Conservation (phyloP, 768 basidiomycete genomes). For the Suillus placidus region DNA sequence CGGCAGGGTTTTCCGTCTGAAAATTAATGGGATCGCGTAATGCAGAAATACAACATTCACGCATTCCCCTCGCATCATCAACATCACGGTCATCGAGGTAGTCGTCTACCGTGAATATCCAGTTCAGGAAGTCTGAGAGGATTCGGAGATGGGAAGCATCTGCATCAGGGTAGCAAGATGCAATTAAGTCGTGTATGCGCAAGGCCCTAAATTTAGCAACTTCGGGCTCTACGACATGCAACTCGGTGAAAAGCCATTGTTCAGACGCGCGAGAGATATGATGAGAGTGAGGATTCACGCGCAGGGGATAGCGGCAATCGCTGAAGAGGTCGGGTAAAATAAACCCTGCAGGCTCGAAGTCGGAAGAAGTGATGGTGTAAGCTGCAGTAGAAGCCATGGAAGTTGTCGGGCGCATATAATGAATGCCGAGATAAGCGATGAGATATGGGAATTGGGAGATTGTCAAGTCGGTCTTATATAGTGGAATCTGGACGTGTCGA, state of each 20-base stretch:
- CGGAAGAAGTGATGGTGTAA: not conserved
- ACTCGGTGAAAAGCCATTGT: not conserved
- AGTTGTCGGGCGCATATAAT: not conserved
- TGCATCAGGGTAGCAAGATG: conserved; percentile 58
- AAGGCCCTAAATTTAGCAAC: conserved; percentile 44
- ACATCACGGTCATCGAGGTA: conserved; percentile 21
- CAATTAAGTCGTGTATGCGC: conserved; percentile 61
- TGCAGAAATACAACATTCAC: conserved; percentile 30
- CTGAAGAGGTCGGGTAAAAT: not conserved
- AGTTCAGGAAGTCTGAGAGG: conserved; percentile 67
- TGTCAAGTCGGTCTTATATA: not conserved
- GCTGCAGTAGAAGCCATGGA: not conserved
- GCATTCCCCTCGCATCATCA: conserved; percentile 31
- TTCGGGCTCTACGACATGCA: conserved; percentile 5
- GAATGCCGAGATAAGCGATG: no score
- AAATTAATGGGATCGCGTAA: conserved; percentile 31
- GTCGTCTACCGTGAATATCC: conserved; percentile 44
- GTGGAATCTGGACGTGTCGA: no score
- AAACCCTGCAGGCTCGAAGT: not conserved
- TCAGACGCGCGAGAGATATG: not conserved
- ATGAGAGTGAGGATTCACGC: not conserved
- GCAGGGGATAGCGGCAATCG: not conserved
- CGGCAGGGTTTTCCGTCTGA: conserved; percentile 31
- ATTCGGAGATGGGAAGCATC: conserved; percentile 59
- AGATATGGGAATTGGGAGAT: not conserved